Evolutionary conservation across 345 rosid species (phyloP).

Genomic region (Erysimum cheiranthoides): DNA sequence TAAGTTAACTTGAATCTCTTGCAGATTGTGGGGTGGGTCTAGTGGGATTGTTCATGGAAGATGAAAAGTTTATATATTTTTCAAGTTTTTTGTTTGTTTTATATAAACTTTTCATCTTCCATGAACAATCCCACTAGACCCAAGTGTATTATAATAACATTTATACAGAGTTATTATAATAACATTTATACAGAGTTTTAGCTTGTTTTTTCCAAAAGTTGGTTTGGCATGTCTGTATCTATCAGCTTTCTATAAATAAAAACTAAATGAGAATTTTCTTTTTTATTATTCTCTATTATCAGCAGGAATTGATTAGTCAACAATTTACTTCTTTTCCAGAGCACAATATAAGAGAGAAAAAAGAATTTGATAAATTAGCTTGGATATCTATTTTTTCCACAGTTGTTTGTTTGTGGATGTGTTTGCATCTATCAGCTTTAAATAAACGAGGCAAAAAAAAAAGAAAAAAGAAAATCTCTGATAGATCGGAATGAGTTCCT

Average conservation of each 20-base stretch:
- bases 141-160: too few species aligned
- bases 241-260: background rate
- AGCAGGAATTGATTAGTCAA: background rate
- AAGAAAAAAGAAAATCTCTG: conserved; percentile 5
- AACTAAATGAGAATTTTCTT: background rate
- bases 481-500: conserved; percentile 17
- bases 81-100: background rate
- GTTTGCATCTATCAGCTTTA: background rate
- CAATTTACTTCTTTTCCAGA: too few species aligned
- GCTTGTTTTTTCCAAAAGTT: background rate
- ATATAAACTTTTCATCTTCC: background rate
- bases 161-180: too few species aligned
- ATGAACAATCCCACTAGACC: background rate
- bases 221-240: background rate
- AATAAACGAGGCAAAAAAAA: background rate
- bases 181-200: too few species aligned
- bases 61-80: background rate
- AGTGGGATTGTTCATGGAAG: background rate
- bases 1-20: background rate
- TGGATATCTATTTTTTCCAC: background rate
- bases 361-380: background rate
- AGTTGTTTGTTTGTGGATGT: background rate
- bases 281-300: background rate
- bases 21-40: background rate
- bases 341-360: too few species aligned